Evolutionary conservation across 2,329 filamentous ascomycete genomes (phyloP).

Genomic region (Fusarium penzigii): DNA sequence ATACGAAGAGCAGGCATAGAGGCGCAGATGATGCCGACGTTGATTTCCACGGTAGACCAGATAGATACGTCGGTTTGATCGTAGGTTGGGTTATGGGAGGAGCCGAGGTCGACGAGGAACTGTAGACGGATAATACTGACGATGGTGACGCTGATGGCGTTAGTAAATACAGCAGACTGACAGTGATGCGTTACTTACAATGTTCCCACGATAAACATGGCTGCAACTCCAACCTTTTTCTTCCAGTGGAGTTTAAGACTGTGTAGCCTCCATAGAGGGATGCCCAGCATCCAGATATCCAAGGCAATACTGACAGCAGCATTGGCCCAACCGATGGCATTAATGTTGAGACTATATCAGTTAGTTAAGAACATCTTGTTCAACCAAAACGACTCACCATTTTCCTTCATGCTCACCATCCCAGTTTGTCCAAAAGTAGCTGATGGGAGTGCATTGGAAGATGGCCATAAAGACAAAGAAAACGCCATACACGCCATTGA

Average conservation of each 20-base stretch:
- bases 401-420: conserved; percentile 39
- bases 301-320: conserved; percentile 43
- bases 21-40: conserved; percentile 38
- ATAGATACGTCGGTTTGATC: conserved; percentile 31
- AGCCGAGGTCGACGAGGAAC: conserved; percentile 29
- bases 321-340: conserved; percentile 43
- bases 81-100: conserved; percentile 32
- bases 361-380: not conserved
- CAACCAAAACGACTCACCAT: conserved; percentile 29
- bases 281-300: conserved; percentile 44
- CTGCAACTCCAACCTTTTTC: conserved; percentile 43
- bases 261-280: conserved; percentile 41
- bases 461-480: conserved; percentile 35
- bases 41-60: conserved; percentile 40
- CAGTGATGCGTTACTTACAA: conserved; percentile 30
- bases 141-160: conserved; percentile 30
- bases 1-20: conserved; percentile 35
- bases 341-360: conserved; percentile 35
- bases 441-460: conserved; percentile 42
- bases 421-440: conserved; percentile 44
- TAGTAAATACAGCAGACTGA: not conserved
- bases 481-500: conserved; percentile 26
- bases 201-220: conserved; percentile 47
- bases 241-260: conserved; percentile 38
- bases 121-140: conserved; percentile 33